phyloP scores from a whole-genome alignment of 1,284 basidiomycete species.

The Pascua guehoae region DNA sequence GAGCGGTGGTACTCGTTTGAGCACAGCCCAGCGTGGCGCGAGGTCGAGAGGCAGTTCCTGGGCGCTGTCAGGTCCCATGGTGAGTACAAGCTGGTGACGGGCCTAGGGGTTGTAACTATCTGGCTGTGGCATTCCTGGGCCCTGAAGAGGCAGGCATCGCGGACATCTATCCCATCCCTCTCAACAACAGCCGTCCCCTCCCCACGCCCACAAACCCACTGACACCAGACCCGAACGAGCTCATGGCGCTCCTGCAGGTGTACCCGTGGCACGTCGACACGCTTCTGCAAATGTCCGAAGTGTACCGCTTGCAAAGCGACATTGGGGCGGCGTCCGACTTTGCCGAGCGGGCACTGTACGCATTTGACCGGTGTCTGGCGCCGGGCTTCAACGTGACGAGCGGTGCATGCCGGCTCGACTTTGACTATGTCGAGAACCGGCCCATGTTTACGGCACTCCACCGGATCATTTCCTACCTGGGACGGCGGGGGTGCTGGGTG shows the following conservation, averaged over 20 bases:
- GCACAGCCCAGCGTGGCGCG: slow-evolving; percentile 76
- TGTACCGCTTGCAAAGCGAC: slow-evolving; percentile 80
- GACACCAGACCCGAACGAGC: slow-evolving; percentile 50
- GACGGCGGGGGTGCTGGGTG: slow-evolving; percentile 77
- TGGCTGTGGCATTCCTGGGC: too few relatives aligned
- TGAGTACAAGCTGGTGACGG: slow-evolving; percentile 42
- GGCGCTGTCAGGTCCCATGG: slow-evolving; percentile 73
- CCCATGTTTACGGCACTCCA: slow-evolving; percentile 60
- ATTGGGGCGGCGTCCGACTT: slow-evolving; percentile 78
- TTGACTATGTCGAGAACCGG: slow-evolving; percentile 56
- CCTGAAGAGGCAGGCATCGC: too few relatives aligned
- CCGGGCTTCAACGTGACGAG: slow-evolving; percentile 76
- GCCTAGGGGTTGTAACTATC: too few relatives aligned
- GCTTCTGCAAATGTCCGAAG: slow-evolving; percentile 70
- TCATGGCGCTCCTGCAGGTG: slow-evolving; percentile 52
- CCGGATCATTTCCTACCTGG: slow-evolving; percentile 73
- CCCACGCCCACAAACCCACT: not conserved
- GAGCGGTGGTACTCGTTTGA: slow-evolving; percentile 84
- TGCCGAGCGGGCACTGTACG: slow-evolving; percentile 78
- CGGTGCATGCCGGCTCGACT: slow-evolving; percentile 77
- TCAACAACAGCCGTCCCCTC: too few relatives aligned
- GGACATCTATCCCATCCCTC: not conserved
- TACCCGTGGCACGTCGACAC: slow-evolving; percentile 83
- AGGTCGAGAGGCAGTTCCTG: slow-evolving; percentile 73
- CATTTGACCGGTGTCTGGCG: slow-evolving; percentile 80